A percentile compares a stretch with the other conserved stretches of the same genome.
These are phyloP conservation scores for Saussurea involucrata DNA, from an alignment of 129 eudicot species.

Conservation along the genomic window DNA sequence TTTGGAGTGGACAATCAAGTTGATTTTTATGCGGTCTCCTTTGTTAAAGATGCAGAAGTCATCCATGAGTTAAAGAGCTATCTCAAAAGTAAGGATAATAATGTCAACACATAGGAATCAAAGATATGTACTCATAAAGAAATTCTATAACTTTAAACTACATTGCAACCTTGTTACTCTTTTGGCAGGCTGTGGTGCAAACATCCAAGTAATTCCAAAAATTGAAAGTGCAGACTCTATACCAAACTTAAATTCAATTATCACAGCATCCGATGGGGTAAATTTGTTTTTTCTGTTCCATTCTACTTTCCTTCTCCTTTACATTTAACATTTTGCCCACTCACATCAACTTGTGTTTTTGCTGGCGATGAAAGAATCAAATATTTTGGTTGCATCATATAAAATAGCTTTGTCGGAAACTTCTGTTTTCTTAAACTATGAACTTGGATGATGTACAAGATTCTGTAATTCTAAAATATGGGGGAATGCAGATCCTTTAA, in stretches of 20 bases:
- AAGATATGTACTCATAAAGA: background rate
- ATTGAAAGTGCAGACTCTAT: constrained; percentile 98
- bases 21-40: constrained; percentile 96
- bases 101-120: background rate
- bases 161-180: background rate
- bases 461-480: background rate
- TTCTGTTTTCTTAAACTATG: background rate
- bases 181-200: constrained; percentile 78
- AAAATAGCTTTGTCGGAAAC: background rate
- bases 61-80: constrained; percentile 84
- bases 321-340: background rate
- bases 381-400: background rate
- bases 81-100: constrained; percentile 56
- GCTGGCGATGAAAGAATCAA: background rate
- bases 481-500: constrained; percentile 4
- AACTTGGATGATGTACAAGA: background rate
- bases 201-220: constrained; percentile 89
- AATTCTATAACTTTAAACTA: background rate
- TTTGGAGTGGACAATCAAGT: constrained; percentile 94
- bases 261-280: constrained; percentile 98
- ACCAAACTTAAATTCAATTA: constrained; percentile 86
- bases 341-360: background rate
- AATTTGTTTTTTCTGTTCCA: constrained; percentile 5
- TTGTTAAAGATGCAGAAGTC: constrained; percentile 95
- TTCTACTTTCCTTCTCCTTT: background rate